Conservation (phyloP, 305 asterid genomes). For the Fraxinus dipetala region DNA sequence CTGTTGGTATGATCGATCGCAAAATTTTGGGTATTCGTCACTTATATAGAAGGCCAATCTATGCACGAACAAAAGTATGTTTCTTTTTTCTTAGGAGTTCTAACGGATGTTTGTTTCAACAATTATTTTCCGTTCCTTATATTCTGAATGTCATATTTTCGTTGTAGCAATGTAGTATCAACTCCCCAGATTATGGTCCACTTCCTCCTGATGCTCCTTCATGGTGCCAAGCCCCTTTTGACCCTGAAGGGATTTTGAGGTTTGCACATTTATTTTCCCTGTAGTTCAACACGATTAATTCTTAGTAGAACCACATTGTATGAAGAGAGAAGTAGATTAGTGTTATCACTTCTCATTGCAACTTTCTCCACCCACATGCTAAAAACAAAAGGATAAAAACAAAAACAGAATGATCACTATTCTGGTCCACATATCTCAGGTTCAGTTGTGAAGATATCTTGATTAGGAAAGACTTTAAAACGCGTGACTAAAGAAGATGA, state of each 20-base stretch:
- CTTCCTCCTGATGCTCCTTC: slow-evolving; percentile 67
- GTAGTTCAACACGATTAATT: neutral
- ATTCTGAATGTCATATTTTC: slow-evolving; percentile 17
- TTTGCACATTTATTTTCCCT: slow-evolving; percentile 27
- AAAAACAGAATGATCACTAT: neutral
- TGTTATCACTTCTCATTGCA: neutral
- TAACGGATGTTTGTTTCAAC: neutral
- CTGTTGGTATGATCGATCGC: slow-evolving; percentile 72
- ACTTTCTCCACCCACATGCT: neutral
- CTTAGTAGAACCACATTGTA: neutral
- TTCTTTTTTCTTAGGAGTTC: neutral
- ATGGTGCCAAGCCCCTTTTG: slow-evolving; percentile 76
- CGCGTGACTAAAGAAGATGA: neutral
- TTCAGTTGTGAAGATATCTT: neutral
- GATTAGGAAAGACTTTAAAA: neutral
- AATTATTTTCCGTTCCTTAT: slow-evolving; percentile 1
- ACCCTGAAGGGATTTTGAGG: slow-evolving; percentile 78
- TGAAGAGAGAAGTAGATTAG: neutral
- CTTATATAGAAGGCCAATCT: slow-evolving; percentile 57
- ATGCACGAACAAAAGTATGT: slow-evolving; percentile 54
- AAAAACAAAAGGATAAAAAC: neutral
- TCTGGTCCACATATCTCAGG: neutral
- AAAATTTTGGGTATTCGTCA: slow-evolving; percentile 55
- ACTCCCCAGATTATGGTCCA: slow-evolving; percentile 74
- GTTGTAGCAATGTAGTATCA: slow-evolving; percentile 62